Conservation (phyloP, 495 filamentous ascomycete species). For the Amphirosellinia nigrospora region DNA sequence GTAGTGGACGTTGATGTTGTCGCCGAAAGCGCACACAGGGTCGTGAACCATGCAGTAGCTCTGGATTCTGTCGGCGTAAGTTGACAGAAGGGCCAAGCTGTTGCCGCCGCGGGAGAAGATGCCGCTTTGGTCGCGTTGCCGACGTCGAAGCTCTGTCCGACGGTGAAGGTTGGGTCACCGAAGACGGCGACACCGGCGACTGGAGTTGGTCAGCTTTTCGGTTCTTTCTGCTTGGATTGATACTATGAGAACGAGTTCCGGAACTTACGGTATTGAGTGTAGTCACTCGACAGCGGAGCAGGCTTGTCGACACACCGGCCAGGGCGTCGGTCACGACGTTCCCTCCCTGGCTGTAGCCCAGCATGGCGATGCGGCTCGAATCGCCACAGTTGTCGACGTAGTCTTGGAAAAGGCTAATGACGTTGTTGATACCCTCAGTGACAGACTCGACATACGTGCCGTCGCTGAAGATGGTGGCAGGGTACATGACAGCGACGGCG, state of each 20-base stretch:
- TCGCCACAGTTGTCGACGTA: slow-evolving; percentile 24
- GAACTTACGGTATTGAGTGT: slow-evolving; percentile 17
- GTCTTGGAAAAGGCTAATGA: slow-evolving; percentile 5
- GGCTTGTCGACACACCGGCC: slow-evolving; percentile 28
- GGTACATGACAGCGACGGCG: slow-evolving; percentile 27
- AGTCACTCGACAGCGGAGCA: not conserved
- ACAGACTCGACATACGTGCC: slow-evolving; percentile 23
- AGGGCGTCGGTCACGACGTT: slow-evolving; percentile 29
- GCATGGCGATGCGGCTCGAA: slow-evolving; percentile 19
- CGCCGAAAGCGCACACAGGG: slow-evolving; percentile 20
- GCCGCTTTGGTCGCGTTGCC: slow-evolving; percentile 22
- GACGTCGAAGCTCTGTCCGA: slow-evolving; percentile 26
- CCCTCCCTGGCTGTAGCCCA: slow-evolving; percentile 28
- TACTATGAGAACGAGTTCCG: not conserved
- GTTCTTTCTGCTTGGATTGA: not conserved
- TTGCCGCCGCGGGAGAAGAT: slow-evolving; percentile 26
- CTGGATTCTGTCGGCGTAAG: not conserved
- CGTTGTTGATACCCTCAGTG: slow-evolving; percentile 16
- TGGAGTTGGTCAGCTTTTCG: not conserved
- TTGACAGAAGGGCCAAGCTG: slow-evolving; percentile 14
- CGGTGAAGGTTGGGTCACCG: slow-evolving; percentile 29
- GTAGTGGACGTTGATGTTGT: slow-evolving; percentile 6
- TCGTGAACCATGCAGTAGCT: slow-evolving; percentile 25
- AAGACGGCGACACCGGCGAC: slow-evolving; percentile 22
- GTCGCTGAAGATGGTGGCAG: slow-evolving; percentile 20